Conservation (phyloP, 2,329 filamentous ascomycete species). For the Neophaeococcomyces aloes region DNA sequence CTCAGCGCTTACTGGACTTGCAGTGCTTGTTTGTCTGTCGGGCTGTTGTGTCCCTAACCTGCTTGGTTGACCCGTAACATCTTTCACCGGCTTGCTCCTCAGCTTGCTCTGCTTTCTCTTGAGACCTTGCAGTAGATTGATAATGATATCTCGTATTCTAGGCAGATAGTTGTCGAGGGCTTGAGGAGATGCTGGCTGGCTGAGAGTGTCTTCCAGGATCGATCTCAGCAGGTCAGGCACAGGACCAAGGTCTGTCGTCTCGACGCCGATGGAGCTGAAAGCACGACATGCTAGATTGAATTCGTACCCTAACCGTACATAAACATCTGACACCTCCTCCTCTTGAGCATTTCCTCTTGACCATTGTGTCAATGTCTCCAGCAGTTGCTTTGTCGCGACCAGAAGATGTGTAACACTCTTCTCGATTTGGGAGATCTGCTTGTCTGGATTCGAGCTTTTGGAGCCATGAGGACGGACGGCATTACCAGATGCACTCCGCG, state of each 20-base stretch:
- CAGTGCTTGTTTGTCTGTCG: conserved; percentile 36
- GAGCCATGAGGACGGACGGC: conserved; percentile 2
- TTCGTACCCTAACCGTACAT: conserved; percentile 92
- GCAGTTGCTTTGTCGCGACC: conserved; percentile 92
- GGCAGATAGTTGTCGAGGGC: conserved; percentile 91
- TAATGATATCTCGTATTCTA: conserved; percentile 94
- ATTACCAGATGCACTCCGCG: conserved; percentile 3
- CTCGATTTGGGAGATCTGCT: conserved; percentile 90
- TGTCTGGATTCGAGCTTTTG: conserved; percentile 37
- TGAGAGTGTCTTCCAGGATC: conserved; percentile 90
- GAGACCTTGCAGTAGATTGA: conserved; percentile 86
- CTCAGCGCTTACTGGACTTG: conserved; percentile 37
- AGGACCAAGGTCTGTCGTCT: conserved; percentile 86
- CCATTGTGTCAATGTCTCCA: conserved; percentile 97
- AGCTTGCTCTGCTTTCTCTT: conserved; percentile 95
- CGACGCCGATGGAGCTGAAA: conserved; percentile 93
- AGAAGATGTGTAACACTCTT: conserved; percentile 97
- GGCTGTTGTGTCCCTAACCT: conserved; percentile 20
- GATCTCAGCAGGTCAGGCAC: conserved; percentile 82
- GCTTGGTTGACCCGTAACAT: conserved; percentile 32
- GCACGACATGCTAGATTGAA: conserved; percentile 98
- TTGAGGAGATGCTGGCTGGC: conserved; percentile 87
- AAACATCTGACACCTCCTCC: conserved; percentile 93
- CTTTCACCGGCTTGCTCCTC: conserved; percentile 43
- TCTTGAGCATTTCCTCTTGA: conserved; percentile 86